Evolutionary conservation across 768 basidiomycete genomes (phyloP).

Genomic region (Termitomyces eurrhizus): DNA sequence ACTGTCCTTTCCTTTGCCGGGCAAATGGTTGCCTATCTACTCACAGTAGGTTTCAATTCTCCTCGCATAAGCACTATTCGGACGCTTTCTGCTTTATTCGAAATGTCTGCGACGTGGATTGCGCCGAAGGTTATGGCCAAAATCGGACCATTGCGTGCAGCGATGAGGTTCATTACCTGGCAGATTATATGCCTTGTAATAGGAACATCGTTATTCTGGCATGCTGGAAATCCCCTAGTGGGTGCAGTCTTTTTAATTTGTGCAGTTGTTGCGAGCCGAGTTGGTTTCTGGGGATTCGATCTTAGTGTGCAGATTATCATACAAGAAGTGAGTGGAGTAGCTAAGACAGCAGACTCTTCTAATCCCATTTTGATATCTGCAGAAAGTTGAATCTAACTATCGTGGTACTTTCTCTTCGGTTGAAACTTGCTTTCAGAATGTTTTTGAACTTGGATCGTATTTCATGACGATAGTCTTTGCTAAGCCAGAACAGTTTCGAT

Average conservation of each 20-base stretch:
- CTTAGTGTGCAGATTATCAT: constrained; percentile 23
- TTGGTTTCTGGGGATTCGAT: constrained; percentile 29
- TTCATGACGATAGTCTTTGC: constrained; percentile 21
- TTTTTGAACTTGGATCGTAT: constrained; percentile 23
- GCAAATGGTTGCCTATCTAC: constrained; percentile 27
- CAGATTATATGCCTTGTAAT: constrained; percentile 21
- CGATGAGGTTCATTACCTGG: constrained; percentile 26
- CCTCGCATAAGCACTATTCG: constrained; percentile 20
- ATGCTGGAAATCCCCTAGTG: constrained; percentile 4
- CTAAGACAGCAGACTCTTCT: not conserved
- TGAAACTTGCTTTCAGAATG: constrained; percentile 25
- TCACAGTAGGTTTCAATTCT: constrained; percentile 21
- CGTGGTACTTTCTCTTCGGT: constrained; percentile 24
- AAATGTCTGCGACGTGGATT: constrained; percentile 26
- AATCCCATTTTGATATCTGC: not conserved
- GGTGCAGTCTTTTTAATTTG: constrained; percentile 18
- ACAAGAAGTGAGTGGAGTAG: constrained; percentile 18
- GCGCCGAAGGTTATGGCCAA: constrained; percentile 20
- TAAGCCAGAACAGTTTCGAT: constrained; percentile 24
- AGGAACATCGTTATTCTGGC: constrained; percentile 17
- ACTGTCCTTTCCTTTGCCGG: too few relatives aligned
- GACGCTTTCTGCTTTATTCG: constrained; percentile 19
- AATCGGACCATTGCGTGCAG: constrained; percentile 23
- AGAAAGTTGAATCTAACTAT: constrained; percentile 19
- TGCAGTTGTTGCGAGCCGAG: constrained; percentile 21